A percentile compares a stretch with the other conserved stretches of the same genome.
Evolutionary conservation across 306 rosid genomes (phyloP).

Genomic region (Sechiopsis laciniata): DNA sequence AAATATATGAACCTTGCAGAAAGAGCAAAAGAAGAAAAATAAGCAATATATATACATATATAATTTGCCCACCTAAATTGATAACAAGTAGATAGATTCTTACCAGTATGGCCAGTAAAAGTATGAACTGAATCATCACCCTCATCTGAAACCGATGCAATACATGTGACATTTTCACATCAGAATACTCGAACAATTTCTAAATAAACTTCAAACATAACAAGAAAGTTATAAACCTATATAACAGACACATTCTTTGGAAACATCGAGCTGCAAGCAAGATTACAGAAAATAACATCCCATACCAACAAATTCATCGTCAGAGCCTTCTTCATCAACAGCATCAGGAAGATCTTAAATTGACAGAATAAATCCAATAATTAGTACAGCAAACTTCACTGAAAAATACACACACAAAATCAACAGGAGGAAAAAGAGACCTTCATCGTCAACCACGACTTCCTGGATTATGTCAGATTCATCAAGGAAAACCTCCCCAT

Average conservation of each 20-base stretch:
- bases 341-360: constrained; percentile 46
- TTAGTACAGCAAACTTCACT: background rate
- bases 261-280: background rate
- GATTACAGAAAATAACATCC: background rate
- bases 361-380: background rate
- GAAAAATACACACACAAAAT: background rate
- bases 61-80: constrained; percentile 3
- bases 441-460: constrained; percentile 39
- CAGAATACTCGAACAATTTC: background rate
- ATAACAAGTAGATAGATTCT: constrained; percentile 10
- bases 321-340: constrained; percentile 30
- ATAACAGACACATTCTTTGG: background rate
- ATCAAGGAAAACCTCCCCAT: constrained; percentile 37
- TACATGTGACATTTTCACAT: background rate
- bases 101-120: constrained; percentile 77
- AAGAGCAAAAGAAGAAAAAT: background rate
- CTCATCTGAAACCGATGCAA: constrained; percentile 44
- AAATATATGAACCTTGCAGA: background rate
- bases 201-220: background rate
- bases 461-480: constrained; percentile 40
- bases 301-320: constrained; percentile 34
- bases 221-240: background rate
- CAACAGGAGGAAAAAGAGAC: constrained; percentile 19
- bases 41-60: background rate
- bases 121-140: constrained; percentile 58